Base-by-base conservation (phyloP, 805 yeast species). In the Teunomyces pallodes region DNA sequence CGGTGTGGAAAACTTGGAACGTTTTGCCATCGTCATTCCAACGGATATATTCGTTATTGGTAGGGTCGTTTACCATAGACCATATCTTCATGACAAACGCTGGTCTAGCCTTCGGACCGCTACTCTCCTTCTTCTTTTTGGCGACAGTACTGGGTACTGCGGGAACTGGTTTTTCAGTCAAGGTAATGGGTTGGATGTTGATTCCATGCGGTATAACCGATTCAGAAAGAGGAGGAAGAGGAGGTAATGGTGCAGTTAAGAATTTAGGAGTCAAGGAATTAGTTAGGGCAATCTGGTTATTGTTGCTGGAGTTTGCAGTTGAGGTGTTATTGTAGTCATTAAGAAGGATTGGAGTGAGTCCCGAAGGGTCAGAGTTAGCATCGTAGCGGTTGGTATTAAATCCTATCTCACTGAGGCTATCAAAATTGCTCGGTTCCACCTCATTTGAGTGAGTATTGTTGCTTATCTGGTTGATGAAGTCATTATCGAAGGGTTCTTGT, bases 71-170 rank as follows among this genome's bases (percentile, higher is more conserved):
- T 7, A 94, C 90, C 97, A 94, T 94, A 32, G 84, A 79, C 99
- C 99, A 92, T 14, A 94, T 72, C 66, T 94, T 94, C 75, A 84
- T 82, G 8, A 94, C 96, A 70, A 94, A 94, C 0, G 96, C 95
- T 1, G 98, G 96, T 46, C 90, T 73, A 0, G 83, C 61, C 59
- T 84, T 86, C n/a, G 75, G 70, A 1, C 64, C 65, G 7, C 57
- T 50, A 1, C 54, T 48, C 27, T 71, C 75, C 50, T 69, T 68
- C 46, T 62, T 64, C 31, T 61, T 61, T 49, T 63, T 69, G 9
- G 48, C 43, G 10, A 46, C n/a, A 35, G 31, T 29, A 31, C 29
- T 45, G 39, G 41, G 26, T 8, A 32, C 13, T 9, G 38, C 33
- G 2, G 36, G 30, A 33, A 41, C 35, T n/a, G 33, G 36, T 29